Conservation (phyloP, 768 basidiomycete species). For the Gloeophyllum trabeum region DNA sequence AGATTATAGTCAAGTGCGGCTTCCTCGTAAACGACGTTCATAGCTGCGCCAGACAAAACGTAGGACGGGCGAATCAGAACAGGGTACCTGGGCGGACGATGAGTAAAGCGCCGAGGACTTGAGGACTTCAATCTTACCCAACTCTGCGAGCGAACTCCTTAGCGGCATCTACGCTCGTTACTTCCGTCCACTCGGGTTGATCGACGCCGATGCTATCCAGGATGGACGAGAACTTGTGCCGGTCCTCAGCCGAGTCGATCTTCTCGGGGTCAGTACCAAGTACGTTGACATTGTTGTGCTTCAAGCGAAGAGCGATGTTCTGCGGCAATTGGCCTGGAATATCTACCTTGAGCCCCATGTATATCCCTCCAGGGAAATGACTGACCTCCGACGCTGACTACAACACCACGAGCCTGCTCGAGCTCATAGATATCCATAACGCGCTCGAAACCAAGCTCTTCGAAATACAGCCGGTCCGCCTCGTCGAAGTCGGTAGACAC, state of each 20-base stretch:
- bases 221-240: constrained; percentile 97
- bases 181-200: constrained; percentile 95
- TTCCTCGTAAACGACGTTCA: constrained; percentile 97
- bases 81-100: constrained; percentile 54
- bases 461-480: constrained; percentile 97
- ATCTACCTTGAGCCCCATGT: constrained; percentile 3
- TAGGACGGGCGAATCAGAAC: constrained; percentile 98
- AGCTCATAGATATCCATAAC: constrained; percentile 99
- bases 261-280: constrained; percentile 91
- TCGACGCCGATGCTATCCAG: constrained; percentile 93
- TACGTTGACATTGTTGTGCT: constrained; percentile 83
- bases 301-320: constrained; percentile 94
- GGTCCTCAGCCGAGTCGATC: constrained; percentile 96
- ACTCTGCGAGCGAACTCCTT: constrained; percentile 86
- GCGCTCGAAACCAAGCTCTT: constrained; percentile 94
- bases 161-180: constrained; percentile 77
- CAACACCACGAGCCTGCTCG: constrained; percentile 84
- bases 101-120: background rate
- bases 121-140: constrained; percentile 33
- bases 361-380: constrained; percentile 1
- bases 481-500: constrained; percentile 99
- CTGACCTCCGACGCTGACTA: constrained; percentile 94
- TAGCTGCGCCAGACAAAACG: constrained; percentile 96
- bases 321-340: constrained; percentile 85
- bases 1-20: constrained; percentile 83